phyloP scores from a whole-genome alignment of 805 yeast species.

The Ogataea paraovalis region DNA sequence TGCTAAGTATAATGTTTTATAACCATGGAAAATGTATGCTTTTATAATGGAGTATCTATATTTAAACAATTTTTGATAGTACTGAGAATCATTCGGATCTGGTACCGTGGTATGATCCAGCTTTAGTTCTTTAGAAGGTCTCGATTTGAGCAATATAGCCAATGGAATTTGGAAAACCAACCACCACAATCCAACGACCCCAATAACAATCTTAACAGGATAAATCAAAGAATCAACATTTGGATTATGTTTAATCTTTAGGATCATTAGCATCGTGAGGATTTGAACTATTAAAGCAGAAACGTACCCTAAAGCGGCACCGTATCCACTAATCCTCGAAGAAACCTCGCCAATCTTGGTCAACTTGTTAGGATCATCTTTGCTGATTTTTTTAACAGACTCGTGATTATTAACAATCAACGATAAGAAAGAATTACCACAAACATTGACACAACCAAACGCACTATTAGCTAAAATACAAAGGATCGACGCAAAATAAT shows the following conservation, averaged over 20 bases:
- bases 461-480: conserved; percentile 64
- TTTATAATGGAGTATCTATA: conserved; percentile 13
- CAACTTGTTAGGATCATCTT: conserved; percentile 7
- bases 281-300: conserved; percentile 68
- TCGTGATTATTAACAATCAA: conserved; percentile 45
- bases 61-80: conserved; percentile 4
- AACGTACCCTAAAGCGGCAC: conserved; percentile 67
- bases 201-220: conserved; percentile 56
- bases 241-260: conserved; percentile 19
- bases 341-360: conserved; percentile 36
- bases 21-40: conserved; percentile 52
- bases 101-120: conserved; percentile 15
- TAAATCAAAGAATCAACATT: conserved; percentile 22
- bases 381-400: conserved; percentile 2
- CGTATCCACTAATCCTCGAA: conserved; percentile 57
- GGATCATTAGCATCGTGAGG: conserved; percentile 45
- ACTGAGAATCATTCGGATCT: conserved; percentile 4
- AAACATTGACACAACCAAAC: conserved; percentile 75
- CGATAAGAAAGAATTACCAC: conserved; percentile 74
- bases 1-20: conserved; percentile 54
- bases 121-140: conserved; percentile 37
- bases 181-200: conserved; percentile 78
- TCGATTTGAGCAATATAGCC: conserved; percentile 40
- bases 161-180: conserved; percentile 64
- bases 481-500: conserved; percentile 46